Evolutionary conservation across 345 rosid species (phyloP).

Genomic region (Barbarea vulgaris): DNA sequence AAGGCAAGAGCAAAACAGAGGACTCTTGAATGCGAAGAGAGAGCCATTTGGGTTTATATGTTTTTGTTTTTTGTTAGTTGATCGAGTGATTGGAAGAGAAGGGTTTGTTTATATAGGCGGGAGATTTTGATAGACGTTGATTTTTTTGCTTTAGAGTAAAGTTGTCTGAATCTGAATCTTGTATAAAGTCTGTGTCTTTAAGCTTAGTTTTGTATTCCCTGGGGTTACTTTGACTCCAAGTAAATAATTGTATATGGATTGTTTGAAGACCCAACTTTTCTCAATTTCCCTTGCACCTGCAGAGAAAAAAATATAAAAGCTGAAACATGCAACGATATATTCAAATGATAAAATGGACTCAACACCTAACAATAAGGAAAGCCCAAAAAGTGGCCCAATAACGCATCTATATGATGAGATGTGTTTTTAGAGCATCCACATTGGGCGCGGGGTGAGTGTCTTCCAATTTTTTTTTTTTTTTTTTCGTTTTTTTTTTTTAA

Average conservation of each 20-base stretch:
- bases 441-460: too few species aligned
- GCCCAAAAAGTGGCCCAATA: neutral
- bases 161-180: constrained; percentile 31
- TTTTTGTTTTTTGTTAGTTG: neutral
- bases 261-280: neutral
- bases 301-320: neutral
- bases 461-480: too few species aligned
- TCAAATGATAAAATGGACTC: neutral
- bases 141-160: constrained; percentile 39
- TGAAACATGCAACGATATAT: too few species aligned
- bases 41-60: constrained; percentile 42
- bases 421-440: too few species aligned
- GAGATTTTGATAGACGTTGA: neutral
- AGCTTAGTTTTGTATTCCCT: constrained; percentile 33
- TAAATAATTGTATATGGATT: constrained; percentile 16
- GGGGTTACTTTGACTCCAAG: constrained; percentile 38
- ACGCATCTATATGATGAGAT: neutral
- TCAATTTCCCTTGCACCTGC: neutral
- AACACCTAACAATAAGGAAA: neutral
- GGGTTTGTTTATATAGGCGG: constrained; percentile 33
- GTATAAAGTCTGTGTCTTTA: constrained; percentile 31
- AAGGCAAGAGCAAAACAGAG: constrained; percentile 42
- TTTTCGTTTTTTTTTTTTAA: too few species aligned
- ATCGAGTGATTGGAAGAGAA: constrained; percentile 19
- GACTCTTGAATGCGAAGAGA: constrained; percentile 38